These are phyloP conservation scores for Trichoderma koningiopsis DNA, from an alignment of 2,329 filamentous ascomycete genomes.

Conservation along the genomic window DNA sequence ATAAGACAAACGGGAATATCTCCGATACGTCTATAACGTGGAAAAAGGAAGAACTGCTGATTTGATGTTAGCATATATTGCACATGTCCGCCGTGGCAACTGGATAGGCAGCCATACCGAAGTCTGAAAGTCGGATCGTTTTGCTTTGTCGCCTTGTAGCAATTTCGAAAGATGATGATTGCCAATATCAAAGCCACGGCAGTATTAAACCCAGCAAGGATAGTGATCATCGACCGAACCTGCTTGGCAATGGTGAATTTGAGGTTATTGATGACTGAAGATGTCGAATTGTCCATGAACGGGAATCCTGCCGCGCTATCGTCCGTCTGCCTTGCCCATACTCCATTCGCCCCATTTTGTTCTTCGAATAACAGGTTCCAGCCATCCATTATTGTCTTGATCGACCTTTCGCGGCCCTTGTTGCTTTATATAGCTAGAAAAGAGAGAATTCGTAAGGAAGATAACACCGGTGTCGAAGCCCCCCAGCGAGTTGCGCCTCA, in stretches of 20 bases:
- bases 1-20: slow-evolving; percentile 58
- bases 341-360: slow-evolving; percentile 23
- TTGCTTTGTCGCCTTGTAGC: slow-evolving; percentile 50
- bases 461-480: slow-evolving; percentile 10
- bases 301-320: slow-evolving; percentile 32
- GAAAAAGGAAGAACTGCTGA: slow-evolving; percentile 45
- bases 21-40: slow-evolving; percentile 51
- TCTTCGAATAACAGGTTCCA: slow-evolving; percentile 17
- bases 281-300: slow-evolving; percentile 46
- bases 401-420: neutral
- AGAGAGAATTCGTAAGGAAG: neutral
- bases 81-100: neutral
- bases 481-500: slow-evolving; percentile 12
- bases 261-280: slow-evolving; percentile 53
- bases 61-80: neutral
- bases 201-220: slow-evolving; percentile 63
- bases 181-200: slow-evolving; percentile 59
- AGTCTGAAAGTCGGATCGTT: slow-evolving; percentile 45
- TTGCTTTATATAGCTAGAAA: neutral
- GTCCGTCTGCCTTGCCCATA: slow-evolving; percentile 26
- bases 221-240: slow-evolving; percentile 62
- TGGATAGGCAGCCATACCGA: slow-evolving; percentile 39
- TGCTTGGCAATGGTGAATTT: slow-evolving; percentile 57
- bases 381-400: slow-evolving; percentile 17
- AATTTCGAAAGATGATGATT: slow-evolving; percentile 59